A percentile compares a stretch with the other conserved stretches of the same genome.
These are phyloP conservation scores for Chalciporus piperatus DNA, from an alignment of 768 basidiomycete species.

Conservation along the genomic window DNA sequence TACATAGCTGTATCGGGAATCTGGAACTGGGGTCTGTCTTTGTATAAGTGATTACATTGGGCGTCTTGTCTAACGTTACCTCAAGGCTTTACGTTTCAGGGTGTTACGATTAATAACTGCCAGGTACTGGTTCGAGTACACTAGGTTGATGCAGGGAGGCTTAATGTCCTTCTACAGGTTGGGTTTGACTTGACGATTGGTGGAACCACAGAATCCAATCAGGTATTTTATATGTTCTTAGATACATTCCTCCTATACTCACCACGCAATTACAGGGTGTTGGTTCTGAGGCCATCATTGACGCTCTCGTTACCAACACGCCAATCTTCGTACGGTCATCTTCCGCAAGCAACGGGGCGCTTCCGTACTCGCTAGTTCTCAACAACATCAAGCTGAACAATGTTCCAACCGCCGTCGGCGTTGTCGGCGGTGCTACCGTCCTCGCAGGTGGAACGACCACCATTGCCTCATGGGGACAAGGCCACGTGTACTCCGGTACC, in stretches of 20 bases:
- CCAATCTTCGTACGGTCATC: conserved; percentile 43
- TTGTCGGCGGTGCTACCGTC: conserved; percentile 29
- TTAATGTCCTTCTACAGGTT: conserved; percentile 22
- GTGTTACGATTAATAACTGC: conserved; percentile 44
- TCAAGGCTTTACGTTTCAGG: conserved; percentile 52
- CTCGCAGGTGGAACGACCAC: conserved; percentile 35
- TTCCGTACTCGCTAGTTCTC: conserved; percentile 35
- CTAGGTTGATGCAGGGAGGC: neutral
- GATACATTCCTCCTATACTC: neutral
- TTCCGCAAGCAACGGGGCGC: conserved; percentile 21
- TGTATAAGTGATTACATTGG: neutral
- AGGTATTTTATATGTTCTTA: conserved; percentile 24
- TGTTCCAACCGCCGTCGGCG: conserved; percentile 34
- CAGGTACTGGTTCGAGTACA: conserved; percentile 1
- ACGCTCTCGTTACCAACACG: conserved; percentile 45
- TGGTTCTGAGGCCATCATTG: conserved; percentile 44
- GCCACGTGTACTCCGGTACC: conserved; percentile 62
- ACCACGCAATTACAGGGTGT: conserved; percentile 30
- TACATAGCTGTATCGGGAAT: conserved; percentile 26
- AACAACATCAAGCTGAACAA: conserved; percentile 35
- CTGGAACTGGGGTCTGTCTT: conserved; percentile 42
- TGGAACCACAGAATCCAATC: conserved; percentile 27
- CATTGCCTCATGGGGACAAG: conserved; percentile 66
- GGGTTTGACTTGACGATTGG: conserved; percentile 47
- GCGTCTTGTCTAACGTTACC: neutral